These are phyloP conservation scores for Alternaria ethzedia DNA, from an alignment of 2,329 filamentous ascomycete species.

Conservation along the genomic window DNA sequence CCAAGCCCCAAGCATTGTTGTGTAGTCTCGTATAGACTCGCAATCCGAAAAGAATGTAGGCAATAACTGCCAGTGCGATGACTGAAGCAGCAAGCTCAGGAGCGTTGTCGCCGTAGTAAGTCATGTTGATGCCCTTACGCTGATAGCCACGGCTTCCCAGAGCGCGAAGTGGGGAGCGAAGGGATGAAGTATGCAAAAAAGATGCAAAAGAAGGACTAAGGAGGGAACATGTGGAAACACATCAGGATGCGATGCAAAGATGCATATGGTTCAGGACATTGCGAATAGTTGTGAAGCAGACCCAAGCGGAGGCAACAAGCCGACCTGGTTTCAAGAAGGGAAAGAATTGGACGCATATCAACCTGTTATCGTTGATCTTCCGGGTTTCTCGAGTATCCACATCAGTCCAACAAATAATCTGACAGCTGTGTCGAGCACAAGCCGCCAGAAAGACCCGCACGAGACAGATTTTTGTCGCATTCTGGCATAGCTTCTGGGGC, in stretches of 20 bases:
- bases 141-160: neutral
- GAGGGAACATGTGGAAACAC: neutral
- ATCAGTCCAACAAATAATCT: constrained; percentile 2
- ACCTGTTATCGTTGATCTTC: constrained; percentile 3
- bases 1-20: constrained; percentile 11
- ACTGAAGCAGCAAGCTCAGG: constrained; percentile 8
- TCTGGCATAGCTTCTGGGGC: constrained; percentile 3
- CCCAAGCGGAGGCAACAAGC: neutral
- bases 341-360: constrained; percentile 7
- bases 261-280: neutral
- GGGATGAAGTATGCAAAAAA: neutral
- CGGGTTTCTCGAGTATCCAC: neutral
- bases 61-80: constrained; percentile 5
- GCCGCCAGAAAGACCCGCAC: constrained; percentile 1
- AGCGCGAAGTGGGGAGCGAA: neutral
- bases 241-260: neutral
- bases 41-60: constrained; percentile 6
- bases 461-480: constrained; percentile 5
- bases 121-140: constrained; percentile 1
- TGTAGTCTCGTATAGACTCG: constrained; percentile 13
- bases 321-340: neutral
- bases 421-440: constrained; percentile 3
- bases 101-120: constrained; percentile 11
- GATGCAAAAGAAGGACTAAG: neutral
- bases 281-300: neutral